A percentile compares a stretch with the other conserved stretches of the same genome.
Evolutionary conservation across 352 stramenopile genomes (phyloP).

Genomic region (Globisporangium spiculum): DNA sequence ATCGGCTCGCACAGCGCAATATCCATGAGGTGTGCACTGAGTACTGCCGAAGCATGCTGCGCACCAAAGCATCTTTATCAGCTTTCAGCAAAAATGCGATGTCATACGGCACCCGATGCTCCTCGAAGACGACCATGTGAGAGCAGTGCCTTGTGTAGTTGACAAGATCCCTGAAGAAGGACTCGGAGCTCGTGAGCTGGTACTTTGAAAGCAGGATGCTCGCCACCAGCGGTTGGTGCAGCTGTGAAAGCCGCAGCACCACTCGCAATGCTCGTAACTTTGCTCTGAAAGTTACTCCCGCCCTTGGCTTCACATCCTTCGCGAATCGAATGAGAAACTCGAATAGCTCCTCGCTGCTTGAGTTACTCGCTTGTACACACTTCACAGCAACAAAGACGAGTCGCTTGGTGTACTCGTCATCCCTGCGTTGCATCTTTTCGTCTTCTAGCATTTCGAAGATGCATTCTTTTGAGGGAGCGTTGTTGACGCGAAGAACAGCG

Average conservation of each 20-base stretch:
- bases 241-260: constrained; percentile 29
- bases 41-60: constrained; percentile 46
- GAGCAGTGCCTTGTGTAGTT: constrained; percentile 30
- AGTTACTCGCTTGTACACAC: constrained; percentile 18
- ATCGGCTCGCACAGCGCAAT: constrained; percentile 30
- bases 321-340: constrained; percentile 39
- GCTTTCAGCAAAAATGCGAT: constrained; percentile 35
- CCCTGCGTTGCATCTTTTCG: constrained; percentile 27
- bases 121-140: constrained; percentile 53
- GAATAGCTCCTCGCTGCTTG: constrained; percentile 28
- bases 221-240: constrained; percentile 20
- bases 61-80: constrained; percentile 43
- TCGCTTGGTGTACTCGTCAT: constrained; percentile 33
- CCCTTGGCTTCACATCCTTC: constrained; percentile 35
- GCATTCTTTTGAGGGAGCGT: constrained; percentile 10
- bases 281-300: constrained; percentile 55
- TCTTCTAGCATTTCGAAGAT: constrained; percentile 32
- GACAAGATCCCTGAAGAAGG: constrained; percentile 36
- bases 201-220: constrained; percentile 26
- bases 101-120: constrained; percentile 48
- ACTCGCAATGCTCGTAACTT: constrained; percentile 46
- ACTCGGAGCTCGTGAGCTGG: constrained; percentile 9
- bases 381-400: constrained; percentile 30
- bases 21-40: constrained; percentile 27
- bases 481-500: constrained; percentile 24